These are phyloP conservation scores for Alternaria sp. DNA, from an alignment of 2,329 filamentous ascomycete species.

Conservation along the genomic window DNA sequence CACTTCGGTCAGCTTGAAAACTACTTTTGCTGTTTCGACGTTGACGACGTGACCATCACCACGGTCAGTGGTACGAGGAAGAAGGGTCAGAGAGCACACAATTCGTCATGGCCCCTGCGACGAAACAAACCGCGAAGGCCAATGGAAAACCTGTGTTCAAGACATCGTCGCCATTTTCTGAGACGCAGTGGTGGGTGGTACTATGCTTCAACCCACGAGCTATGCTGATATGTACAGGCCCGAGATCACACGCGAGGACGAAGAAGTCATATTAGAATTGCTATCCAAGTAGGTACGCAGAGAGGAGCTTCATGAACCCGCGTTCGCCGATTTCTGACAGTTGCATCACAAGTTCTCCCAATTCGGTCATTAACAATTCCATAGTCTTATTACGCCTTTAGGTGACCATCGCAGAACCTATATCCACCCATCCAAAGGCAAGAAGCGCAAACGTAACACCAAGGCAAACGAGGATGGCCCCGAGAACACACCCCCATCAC, in stretches of 20 bases:
- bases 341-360: neutral
- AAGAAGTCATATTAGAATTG: slow-evolving; percentile 70
- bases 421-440: slow-evolving; percentile 65
- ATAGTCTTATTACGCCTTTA: slow-evolving; percentile 68
- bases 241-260: slow-evolving; percentile 61
- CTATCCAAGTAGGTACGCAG: slow-evolving; percentile 65
- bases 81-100: neutral
- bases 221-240: slow-evolving; percentile 60
- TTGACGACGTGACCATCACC: neutral
- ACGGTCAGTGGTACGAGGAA: neutral
- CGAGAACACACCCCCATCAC: slow-evolving; percentile 51
- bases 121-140: slow-evolving; percentile 21
- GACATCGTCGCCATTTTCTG: slow-evolving; percentile 70
- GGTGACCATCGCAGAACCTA: slow-evolving; percentile 66
- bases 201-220: neutral
- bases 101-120: slow-evolving; percentile 29
- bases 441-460: slow-evolving; percentile 51
- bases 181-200: slow-evolving; percentile 63
- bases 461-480: slow-evolving; percentile 3
- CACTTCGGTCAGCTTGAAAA: slow-evolving; percentile 8
- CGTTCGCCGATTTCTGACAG: neutral
- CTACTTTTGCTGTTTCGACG: neutral
- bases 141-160: slow-evolving; percentile 64
- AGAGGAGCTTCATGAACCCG: neutral
- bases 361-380: neutral